A percentile compares a stretch with the other conserved stretches of the same genome.
Evolutionary conservation across 1,284 basidiomycete species (phyloP).

Genomic region (Irpex lacteus): DNA sequence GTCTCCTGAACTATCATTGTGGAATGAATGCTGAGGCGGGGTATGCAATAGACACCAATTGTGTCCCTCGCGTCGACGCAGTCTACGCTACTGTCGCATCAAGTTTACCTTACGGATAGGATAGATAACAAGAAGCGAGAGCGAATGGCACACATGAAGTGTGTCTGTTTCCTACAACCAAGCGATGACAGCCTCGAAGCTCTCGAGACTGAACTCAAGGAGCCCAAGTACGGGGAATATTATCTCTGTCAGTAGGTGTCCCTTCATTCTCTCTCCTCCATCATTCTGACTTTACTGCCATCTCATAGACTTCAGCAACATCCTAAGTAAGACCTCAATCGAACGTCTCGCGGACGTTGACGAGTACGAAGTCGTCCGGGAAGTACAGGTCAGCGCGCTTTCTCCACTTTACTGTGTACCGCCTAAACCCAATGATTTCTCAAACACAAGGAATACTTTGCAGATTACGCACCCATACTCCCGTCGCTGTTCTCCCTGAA

Average conservation of each 20-base stretch:
- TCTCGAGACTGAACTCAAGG: slow-evolving; percentile 80
- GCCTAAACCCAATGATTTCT: slow-evolving; percentile 20
- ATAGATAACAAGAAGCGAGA: slow-evolving; percentile 91
- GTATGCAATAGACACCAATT: slow-evolving; percentile 79
- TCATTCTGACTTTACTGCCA: slow-evolving; percentile 10
- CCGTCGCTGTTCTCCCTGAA: slow-evolving; percentile 90
- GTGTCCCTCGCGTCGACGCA: slow-evolving; percentile 95
- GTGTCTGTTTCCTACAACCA: slow-evolving; percentile 89
- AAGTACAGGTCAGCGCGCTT: slow-evolving; percentile 77
- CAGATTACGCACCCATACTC: slow-evolving; percentile 88
- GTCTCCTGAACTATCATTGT: slow-evolving; percentile 22
- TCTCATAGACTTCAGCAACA: slow-evolving; percentile 88
- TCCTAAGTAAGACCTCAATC: slow-evolving; percentile 86
- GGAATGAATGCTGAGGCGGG: neutral
- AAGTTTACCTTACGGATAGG: slow-evolving; percentile 96
- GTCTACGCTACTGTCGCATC: slow-evolving; percentile 90
- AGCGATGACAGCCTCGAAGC: slow-evolving; percentile 80
- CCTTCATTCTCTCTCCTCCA: slow-evolving; percentile 22
- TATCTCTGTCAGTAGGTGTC: slow-evolving; percentile 92
- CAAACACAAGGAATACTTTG: slow-evolving; percentile 82
- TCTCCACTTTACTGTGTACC: slow-evolving; percentile 2
- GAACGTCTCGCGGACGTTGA: slow-evolving; percentile 94
- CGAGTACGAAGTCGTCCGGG: slow-evolving; percentile 93
- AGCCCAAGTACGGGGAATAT: slow-evolving; percentile 95
- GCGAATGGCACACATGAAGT: slow-evolving; percentile 94